Percentiles rank a stretch among this genome's conserved stretches.
phyloP scores from a whole-genome alignment of 2,329 filamentous ascomycete genomes.

The Colletotrichum incanum region DNA sequence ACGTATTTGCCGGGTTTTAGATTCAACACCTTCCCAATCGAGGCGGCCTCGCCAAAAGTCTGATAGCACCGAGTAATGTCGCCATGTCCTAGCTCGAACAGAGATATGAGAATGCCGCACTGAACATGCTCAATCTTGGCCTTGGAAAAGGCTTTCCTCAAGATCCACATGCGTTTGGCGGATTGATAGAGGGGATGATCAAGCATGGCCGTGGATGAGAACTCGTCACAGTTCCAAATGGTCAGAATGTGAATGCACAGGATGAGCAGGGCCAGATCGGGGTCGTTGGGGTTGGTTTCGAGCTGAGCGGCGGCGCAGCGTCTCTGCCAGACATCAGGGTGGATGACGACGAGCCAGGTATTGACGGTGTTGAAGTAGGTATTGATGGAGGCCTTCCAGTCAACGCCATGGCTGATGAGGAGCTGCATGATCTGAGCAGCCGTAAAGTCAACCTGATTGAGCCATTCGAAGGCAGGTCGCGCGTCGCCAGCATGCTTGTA shows the following conservation, averaged over 20 bases:
- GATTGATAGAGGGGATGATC: slow-evolving; percentile 56
- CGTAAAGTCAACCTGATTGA: slow-evolving; percentile 54
- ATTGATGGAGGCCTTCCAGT: slow-evolving; percentile 56
- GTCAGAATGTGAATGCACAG: slow-evolving; percentile 61
- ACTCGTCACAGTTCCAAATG: slow-evolving; percentile 51
- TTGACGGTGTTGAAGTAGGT: slow-evolving; percentile 60
- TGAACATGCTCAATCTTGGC: slow-evolving; percentile 59
- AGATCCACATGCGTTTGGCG: slow-evolving; percentile 56
- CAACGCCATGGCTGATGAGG: slow-evolving; percentile 52
- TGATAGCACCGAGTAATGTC: slow-evolving; percentile 59
- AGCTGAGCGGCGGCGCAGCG: slow-evolving; percentile 54
- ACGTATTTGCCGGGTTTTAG: slow-evolving; percentile 56
- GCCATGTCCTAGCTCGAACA: slow-evolving; percentile 63
- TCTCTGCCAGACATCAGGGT: slow-evolving; percentile 49
- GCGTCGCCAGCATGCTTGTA: slow-evolving; percentile 40
- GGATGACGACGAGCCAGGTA: slow-evolving; percentile 59
- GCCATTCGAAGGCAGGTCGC: slow-evolving; percentile 44
- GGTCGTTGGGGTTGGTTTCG: slow-evolving; percentile 46
- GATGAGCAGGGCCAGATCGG: slow-evolving; percentile 56
- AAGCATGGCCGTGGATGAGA: slow-evolving; percentile 59
- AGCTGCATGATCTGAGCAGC: slow-evolving; percentile 58
- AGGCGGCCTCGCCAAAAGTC: slow-evolving; percentile 59
- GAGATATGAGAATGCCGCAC: slow-evolving; percentile 57
- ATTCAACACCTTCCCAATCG: slow-evolving; percentile 53
- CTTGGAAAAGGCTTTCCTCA: slow-evolving; percentile 54